Evolutionary conservation across 768 basidiomycete species (phyloP).

Genomic region (Boletus edulis): DNA sequence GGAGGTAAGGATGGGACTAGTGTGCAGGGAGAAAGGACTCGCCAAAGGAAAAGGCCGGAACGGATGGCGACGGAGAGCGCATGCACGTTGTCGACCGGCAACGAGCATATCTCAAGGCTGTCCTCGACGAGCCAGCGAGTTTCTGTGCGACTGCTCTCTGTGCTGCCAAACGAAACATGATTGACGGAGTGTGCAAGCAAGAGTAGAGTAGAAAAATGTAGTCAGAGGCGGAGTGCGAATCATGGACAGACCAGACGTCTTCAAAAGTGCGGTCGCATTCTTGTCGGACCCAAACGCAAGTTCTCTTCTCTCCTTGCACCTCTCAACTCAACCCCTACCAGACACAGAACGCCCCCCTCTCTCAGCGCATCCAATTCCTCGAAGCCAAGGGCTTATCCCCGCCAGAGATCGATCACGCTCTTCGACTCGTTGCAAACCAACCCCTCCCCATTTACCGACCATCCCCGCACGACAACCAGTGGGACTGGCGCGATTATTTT

Average conservation of each 20-base stretch:
- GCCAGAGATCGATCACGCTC: slow-evolving; percentile 81
- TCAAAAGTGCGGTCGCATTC: slow-evolving; percentile 82
- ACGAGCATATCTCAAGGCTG: slow-evolving; percentile 10
- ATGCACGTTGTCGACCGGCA: slow-evolving; percentile 14
- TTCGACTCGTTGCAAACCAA: slow-evolving; percentile 55
- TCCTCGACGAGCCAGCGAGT: background rate
- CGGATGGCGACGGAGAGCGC: background rate
- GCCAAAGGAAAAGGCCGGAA: slow-evolving; percentile 12
- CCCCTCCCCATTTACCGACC: slow-evolving; percentile 41
- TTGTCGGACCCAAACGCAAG: slow-evolving; percentile 79
- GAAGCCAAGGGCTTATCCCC: slow-evolving; percentile 88
- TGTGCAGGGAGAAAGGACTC: background rate
- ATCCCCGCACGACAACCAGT: slow-evolving; percentile 45
- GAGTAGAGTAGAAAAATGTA: background rate
- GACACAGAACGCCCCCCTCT: slow-evolving; percentile 75
- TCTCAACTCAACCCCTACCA: slow-evolving; percentile 31
- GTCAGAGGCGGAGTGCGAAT: slow-evolving; percentile 29
- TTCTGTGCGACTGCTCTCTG: slow-evolving; percentile 10
- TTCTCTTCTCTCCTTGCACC: background rate
- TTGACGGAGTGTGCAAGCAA: background rate
- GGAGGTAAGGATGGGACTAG: background rate
- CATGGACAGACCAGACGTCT: slow-evolving; percentile 53
- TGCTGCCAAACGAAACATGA: slow-evolving; percentile 32
- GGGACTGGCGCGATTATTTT: slow-evolving; percentile 99
- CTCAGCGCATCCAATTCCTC: slow-evolving; percentile 90